These are phyloP conservation scores for Candida namnaoensis DNA, from an alignment of 805 yeast genomes.

Conservation along the genomic window DNA sequence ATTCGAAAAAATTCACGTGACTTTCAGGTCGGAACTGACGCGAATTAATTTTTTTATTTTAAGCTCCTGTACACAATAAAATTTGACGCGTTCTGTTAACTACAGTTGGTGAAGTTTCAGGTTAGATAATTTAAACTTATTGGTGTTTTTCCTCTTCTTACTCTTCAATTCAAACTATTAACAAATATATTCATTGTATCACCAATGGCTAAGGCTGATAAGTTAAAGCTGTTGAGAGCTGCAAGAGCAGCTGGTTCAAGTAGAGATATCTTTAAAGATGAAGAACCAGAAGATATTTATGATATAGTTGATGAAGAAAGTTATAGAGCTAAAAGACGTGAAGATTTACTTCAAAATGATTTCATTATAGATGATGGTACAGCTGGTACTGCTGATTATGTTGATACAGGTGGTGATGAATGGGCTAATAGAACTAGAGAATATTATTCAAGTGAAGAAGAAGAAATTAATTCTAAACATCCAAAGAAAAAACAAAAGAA, in stretches of 20 bases:
- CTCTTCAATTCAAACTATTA: neutral
- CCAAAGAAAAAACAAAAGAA: constrained; percentile 11
- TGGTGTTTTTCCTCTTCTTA: neutral
- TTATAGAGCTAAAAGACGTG: constrained; percentile 67
- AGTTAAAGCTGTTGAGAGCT: constrained; percentile 52
- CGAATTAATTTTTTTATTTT: neutral
- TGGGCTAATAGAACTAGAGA: constrained; percentile 57
- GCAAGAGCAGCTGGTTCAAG: constrained; percentile 48
- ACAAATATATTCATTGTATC: too few species aligned
- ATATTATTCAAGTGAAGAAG: constrained; percentile 48
- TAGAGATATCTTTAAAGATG: constrained; percentile 33
- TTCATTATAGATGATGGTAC: constrained; percentile 94
- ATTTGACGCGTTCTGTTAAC: too few species aligned
- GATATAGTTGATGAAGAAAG: constrained; percentile 83
- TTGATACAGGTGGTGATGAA: constrained; percentile 87
- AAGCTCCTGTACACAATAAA: too few species aligned
- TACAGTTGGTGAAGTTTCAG: too few species aligned
- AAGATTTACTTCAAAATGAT: constrained; percentile 79
- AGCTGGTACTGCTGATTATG: constrained; percentile 55
- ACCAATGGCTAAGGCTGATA: constrained; percentile 30
- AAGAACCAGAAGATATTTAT: constrained; percentile 52
- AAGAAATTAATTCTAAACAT: constrained; percentile 19
- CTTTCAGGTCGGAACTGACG: neutral
- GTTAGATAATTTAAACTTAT: too few species aligned
- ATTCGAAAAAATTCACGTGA: neutral